Percentiles rank a stretch among this genome's conserved stretches.
These are phyloP conservation scores for Chrysoporthe austroafricana DNA, from an alignment of 2,329 filamentous ascomycete genomes.

Conservation along the genomic window DNA sequence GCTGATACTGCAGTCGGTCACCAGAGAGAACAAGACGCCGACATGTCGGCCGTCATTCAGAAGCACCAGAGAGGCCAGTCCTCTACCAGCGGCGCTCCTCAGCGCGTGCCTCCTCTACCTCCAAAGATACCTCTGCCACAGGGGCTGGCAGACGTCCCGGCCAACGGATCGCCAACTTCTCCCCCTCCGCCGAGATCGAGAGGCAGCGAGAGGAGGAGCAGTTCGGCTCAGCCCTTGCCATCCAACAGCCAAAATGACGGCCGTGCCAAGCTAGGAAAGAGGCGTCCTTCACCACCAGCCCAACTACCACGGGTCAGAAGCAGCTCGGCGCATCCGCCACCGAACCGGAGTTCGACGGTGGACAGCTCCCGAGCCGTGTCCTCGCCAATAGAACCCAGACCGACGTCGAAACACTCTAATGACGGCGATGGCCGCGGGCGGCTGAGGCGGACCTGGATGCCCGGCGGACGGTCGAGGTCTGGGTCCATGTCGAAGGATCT, in stretches of 20 bases:
- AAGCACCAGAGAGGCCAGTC: slow-evolving; percentile 21
- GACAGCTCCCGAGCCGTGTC: slow-evolving; percentile 38
- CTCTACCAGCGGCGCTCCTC: slow-evolving; percentile 14
- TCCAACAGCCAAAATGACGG: slow-evolving; percentile 28
- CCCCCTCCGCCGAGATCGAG: slow-evolving; percentile 10
- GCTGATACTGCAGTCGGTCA: slow-evolving; percentile 11
- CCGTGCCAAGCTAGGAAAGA: slow-evolving; percentile 31
- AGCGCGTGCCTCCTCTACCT: background rate
- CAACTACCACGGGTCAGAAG: slow-evolving; percentile 45
- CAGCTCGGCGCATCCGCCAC: slow-evolving; percentile 51
- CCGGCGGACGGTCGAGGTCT: slow-evolving; percentile 55
- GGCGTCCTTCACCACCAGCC: slow-evolving; percentile 40
- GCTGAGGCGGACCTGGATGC: slow-evolving; percentile 58
- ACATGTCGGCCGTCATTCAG: slow-evolving; percentile 25
- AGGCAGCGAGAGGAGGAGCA: slow-evolving; percentile 13
- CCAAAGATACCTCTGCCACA: slow-evolving; percentile 18
- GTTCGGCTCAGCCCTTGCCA: slow-evolving; percentile 21
- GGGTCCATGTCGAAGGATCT: slow-evolving; percentile 47
- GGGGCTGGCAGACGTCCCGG: background rate
- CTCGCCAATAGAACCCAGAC: slow-evolving; percentile 36
- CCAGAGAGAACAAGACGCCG: slow-evolving; percentile 1
- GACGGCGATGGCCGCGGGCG: slow-evolving; percentile 46
- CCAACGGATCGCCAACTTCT: slow-evolving; percentile 13
- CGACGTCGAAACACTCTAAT: slow-evolving; percentile 40
- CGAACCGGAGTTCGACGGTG: slow-evolving; percentile 35